phyloP scores from a whole-genome alignment of 768 basidiomycete genomes.

The Macrocybe gigantea region DNA sequence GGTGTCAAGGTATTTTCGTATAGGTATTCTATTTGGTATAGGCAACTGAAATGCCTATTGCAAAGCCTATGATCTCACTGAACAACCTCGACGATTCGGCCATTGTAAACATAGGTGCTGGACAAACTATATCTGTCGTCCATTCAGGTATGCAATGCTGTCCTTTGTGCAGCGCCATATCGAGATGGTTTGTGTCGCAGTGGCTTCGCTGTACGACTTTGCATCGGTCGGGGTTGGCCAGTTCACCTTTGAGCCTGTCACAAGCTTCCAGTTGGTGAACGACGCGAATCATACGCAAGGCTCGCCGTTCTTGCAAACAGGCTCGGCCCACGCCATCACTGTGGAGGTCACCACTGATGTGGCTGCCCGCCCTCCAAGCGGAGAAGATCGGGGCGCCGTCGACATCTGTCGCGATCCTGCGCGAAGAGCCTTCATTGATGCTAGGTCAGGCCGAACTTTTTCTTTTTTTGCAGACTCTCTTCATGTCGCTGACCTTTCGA shows the following conservation, averaged over 20 bases:
- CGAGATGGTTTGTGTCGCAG: not conserved
- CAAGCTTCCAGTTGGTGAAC: not conserved
- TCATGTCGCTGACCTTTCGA: constrained; percentile 7
- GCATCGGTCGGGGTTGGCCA: not conserved
- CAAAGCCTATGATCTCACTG: not conserved
- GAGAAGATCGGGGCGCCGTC: constrained; percentile 14
- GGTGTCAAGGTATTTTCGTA: not conserved
- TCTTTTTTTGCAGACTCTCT: not conserved
- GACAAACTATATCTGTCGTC: not conserved
- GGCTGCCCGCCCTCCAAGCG: not conserved
- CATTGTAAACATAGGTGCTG: not conserved
- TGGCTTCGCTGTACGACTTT: not conserved
- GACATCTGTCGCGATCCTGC: constrained; percentile 29
- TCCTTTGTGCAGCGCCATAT: not conserved
- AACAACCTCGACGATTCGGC: not conserved
- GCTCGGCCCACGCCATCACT: not conserved
- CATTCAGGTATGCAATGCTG: not conserved
- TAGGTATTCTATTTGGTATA: not conserved
- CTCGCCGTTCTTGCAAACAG: not conserved
- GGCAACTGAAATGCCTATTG: not conserved
- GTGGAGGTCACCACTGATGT: constrained; percentile 1
- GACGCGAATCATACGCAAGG: not conserved
- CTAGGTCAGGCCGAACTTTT: constrained; percentile 16
- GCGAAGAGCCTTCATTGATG: constrained; percentile 29
- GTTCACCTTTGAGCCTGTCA: not conserved